phyloP scores from a whole-genome alignment of 352 stramenopile genomes.

The Peronospora belbahrii region DNA sequence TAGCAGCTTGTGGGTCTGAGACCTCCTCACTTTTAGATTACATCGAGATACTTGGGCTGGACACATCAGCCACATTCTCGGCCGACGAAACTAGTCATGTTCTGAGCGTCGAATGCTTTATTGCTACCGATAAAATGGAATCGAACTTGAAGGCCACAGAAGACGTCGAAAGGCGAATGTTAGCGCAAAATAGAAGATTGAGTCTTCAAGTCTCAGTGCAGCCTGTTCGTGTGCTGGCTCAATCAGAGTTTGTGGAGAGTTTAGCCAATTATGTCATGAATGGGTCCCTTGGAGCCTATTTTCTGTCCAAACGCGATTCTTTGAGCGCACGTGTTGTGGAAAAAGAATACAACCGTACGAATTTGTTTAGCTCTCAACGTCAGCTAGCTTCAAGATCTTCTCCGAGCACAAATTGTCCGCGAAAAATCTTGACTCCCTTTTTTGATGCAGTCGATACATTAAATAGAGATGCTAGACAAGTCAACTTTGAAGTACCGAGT shows the following conservation, averaged over 20 bases:
- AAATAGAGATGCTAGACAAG: constrained; percentile 17
- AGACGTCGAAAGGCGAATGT: constrained; percentile 1
- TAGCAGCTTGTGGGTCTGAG: constrained; percentile 7
- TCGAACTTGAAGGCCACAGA: neutral
- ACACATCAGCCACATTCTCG: constrained; percentile 17
- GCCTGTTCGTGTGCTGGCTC: constrained; percentile 44
- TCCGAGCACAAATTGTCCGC: constrained; percentile 7
- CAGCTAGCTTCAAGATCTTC: constrained; percentile 16
- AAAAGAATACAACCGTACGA: constrained; percentile 8
- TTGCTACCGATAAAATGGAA: constrained; percentile 20
- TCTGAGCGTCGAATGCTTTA: constrained; percentile 37
- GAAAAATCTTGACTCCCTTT: constrained; percentile 41
- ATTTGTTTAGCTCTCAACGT: constrained; percentile 18
- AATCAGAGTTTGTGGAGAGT: constrained; percentile 56
- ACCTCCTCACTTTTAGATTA: constrained; percentile 24
- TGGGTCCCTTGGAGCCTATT: constrained; percentile 39
- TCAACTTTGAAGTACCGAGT: constrained; percentile 11
- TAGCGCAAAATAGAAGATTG: constrained; percentile 21
- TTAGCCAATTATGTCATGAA: constrained; percentile 50
- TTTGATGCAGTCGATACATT: constrained; percentile 54
- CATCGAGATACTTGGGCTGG: constrained; percentile 51
- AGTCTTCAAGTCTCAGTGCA: constrained; percentile 37
- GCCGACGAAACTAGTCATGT: constrained; percentile 23
- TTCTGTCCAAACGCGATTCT: constrained; percentile 21
- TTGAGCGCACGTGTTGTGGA: constrained; percentile 6